Base-by-base conservation (phyloP, 2,329 filamentous ascomycete genomes). In the Endocalyx cinctus region DNA sequence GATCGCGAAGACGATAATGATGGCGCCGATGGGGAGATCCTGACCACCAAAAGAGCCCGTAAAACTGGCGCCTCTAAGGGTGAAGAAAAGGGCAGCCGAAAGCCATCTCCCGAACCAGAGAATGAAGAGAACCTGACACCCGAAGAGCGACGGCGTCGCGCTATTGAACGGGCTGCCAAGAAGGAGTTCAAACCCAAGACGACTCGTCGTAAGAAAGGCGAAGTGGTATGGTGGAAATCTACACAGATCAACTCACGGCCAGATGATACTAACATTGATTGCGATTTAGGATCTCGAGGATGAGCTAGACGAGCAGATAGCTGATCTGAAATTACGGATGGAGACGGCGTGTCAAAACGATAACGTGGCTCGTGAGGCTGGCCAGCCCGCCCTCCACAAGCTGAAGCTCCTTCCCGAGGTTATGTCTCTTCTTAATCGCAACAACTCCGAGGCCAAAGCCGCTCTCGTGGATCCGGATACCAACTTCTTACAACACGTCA, bases 321-420 rank as follows among this genome's bases (percentile, higher is more conserved):
- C 87, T 37, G 74, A 83, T 30, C 82, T 98, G 58, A 92, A 92
- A 54, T 74, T 85, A 34, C 79, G 81, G 36, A 98, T 98, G 89
- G 88, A 92, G 47, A 74, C 80, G 46, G 92, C 92, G 12, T 95
- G 90, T 39, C 78, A 89, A 59, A 77, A 80, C 23, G 92, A 98
- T 60, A 89, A 90, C 49, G 69, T 80, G 35, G 87, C 87, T 25
- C 88, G 92, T 48, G 76, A 84, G 45, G 73, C 80, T 31, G 82
- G 84, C 45, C 73, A 87, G 52, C 87, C 90, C 1, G 92, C 92
- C 18, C 78, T 88, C 39, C 83, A 94, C 66, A 98, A 98, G 67
- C 77, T 98, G 28, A 88, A 89, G 64, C 82, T 98, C 47, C 78
- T 98, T 12, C 89, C 90, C 2, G 84, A 95, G 57, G 92, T 98